phyloP scores from a whole-genome alignment of 257 asterid genomes.

The Vinca minor region DNA sequence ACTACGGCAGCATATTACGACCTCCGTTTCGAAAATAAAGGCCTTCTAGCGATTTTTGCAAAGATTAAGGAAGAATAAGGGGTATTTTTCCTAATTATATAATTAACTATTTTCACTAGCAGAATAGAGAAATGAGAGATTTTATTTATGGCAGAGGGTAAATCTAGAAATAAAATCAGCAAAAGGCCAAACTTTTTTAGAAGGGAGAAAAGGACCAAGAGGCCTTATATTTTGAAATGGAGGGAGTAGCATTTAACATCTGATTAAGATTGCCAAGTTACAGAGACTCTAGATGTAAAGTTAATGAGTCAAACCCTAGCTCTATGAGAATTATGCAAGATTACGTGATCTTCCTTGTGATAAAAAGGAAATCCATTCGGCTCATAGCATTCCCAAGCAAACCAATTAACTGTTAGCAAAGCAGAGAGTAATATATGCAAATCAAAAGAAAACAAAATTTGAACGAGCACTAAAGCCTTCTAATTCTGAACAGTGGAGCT shows the following conservation, averaged over 20 bases:
- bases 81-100: too few species aligned
- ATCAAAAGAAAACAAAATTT: not conserved
- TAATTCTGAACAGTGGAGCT: not conserved
- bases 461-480: not conserved
- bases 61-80: too few species aligned
- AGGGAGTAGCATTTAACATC: not conserved
- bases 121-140: too few species aligned
- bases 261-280: not conserved
- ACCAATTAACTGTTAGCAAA: not conserved
- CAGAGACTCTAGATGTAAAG: not conserved
- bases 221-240: too few species aligned
- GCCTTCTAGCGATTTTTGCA: too few species aligned
- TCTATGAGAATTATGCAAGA: not conserved
- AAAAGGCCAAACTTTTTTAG: too few species aligned
- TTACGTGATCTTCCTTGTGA: not conserved
- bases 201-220: too few species aligned
- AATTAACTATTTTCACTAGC: too few species aligned
- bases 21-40: too few species aligned
- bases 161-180: too few species aligned
- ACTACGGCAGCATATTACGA: not conserved
- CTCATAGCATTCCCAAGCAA: not conserved
- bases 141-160: too few species aligned
- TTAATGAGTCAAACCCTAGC: not conserved
- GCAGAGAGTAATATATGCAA: not conserved
- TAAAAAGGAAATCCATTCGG: not conserved